Base-by-base conservation (phyloP, 441 rosid species). In the Dalechampia spathulata region DNA sequence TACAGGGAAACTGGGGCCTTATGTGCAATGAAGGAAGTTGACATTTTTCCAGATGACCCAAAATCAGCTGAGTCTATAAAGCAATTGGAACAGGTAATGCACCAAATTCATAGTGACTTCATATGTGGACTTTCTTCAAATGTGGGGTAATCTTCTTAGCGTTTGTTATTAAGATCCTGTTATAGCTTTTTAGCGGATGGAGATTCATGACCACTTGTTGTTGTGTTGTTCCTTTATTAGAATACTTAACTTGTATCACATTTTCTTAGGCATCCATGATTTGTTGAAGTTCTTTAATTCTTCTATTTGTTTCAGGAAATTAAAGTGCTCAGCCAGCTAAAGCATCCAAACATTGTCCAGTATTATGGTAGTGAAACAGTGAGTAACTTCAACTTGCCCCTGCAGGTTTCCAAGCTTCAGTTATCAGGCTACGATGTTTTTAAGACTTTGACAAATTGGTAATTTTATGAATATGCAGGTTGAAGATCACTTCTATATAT, bases 21-120 rank as follows among this genome's bases (percentile, higher is more conserved):
- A 58, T 89, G 99, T 68, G 98, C 96, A 15, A 84, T 86, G 93
- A 91, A 91, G 75, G 99, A 89, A 73, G 99, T 89, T 49, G 97
- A 87, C 60, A 51, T 93, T 45, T 78, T 72, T 73, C 90, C 88
- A 15, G 99, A 89, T 71, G 99, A 93, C 62, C 90, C 96, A 5
- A 89, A 93, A 63, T 83, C 87, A 60, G 82, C 83, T 0, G 97
- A 89, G 63, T 75, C 79, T 68, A 87, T 89, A 68, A 85, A 78
- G 74, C 99, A 89, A 64, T 70, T 93, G 68, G 79, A 87, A 57
- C 96, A 92, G 91, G 98, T 88, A 55, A 64, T 37, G 44, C 40
- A 65, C 41, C 52, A 28, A 40, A 16, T 7, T 19, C 30, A 5
- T 38, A n/a, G 45, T 39, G 40, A 28, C 5, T 38, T 48, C 14